Evolutionary conservation across 768 basidiomycete species (phyloP).

Genomic region (Phaeolepiota aurea): DNA sequence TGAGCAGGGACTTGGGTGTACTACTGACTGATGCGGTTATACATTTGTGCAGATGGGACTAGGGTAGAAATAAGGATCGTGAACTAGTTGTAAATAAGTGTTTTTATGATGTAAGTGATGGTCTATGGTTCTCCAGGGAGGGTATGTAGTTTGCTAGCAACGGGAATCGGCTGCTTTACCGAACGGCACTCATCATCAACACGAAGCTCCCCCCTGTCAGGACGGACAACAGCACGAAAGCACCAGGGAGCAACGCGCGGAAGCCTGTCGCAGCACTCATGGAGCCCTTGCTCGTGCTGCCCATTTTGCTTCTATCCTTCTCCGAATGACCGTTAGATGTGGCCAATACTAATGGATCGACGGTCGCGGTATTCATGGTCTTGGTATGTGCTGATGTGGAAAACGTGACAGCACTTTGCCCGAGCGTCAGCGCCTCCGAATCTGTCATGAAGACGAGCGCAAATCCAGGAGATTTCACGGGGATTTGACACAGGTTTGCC

Average conservation of each 20-base stretch:
- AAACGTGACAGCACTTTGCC: slow-evolving; percentile 28
- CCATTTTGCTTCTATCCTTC: slow-evolving; percentile 13
- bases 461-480: slow-evolving; percentile 48
- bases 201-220: not conserved
- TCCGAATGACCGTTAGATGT: slow-evolving; percentile 39
- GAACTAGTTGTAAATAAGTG: too few species aligned
- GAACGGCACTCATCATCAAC: too few species aligned
- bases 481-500: slow-evolving; percentile 51
- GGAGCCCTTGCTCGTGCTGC: slow-evolving; percentile 25
- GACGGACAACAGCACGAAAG: not conserved
- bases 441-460: slow-evolving; percentile 61
- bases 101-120: too few species aligned
- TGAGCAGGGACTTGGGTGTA: too few species aligned
- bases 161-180: too few species aligned
- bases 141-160: too few species aligned
- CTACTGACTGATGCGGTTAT: too few species aligned
- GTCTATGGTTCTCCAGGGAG: too few species aligned
- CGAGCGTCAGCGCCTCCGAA: slow-evolving; percentile 17
- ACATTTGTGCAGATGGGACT: too few species aligned
- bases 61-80: too few species aligned
- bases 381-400: slow-evolving; percentile 52
- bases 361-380: slow-evolving; percentile 41
- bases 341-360: slow-evolving; percentile 47
- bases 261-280: slow-evolving; percentile 10
- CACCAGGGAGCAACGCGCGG: not conserved